A percentile compares a stretch with the other conserved stretches of the same genome.
These are phyloP conservation scores for Clarkia xantiana DNA, from an alignment of 345 rosid species.

Conservation along the genomic window DNA sequence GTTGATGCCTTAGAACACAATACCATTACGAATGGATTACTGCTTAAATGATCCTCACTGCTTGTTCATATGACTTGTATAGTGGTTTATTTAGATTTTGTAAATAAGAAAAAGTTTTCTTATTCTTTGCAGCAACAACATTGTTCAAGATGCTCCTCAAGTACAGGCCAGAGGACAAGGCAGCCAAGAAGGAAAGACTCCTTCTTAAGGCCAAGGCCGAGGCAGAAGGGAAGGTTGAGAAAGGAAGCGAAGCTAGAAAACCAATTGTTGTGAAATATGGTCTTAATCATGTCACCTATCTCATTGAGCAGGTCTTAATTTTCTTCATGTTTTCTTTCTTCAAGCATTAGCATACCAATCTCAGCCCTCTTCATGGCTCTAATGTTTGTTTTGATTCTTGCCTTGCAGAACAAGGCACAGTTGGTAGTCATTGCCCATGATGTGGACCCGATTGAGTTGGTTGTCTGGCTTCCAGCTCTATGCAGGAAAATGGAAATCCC, in stretches of 20 bases:
- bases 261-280: conserved; percentile 67
- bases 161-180: conserved; percentile 59
- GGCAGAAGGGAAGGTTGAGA: conserved; percentile 41
- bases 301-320: conserved; percentile 44
- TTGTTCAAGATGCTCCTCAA: conserved; percentile 58
- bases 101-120: neutral
- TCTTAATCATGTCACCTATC: conserved; percentile 62
- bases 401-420: conserved; percentile 57
- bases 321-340: neutral
- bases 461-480: conserved; percentile 50
- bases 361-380: no score
- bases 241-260: conserved; percentile 30
- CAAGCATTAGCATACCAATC: neutral
- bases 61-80: no score
- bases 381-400: no score
- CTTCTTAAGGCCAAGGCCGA: conserved; percentile 45
- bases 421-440: conserved; percentile 46
- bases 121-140: conserved; percentile 29
- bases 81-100: neutral
- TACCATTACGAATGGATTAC: no score
- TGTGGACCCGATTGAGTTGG: conserved; percentile 46
- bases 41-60: no score
- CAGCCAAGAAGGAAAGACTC: conserved; percentile 48
- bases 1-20: no score
- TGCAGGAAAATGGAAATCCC: conserved; percentile 55